Conservation (phyloP, 164 flowering plant species). For the Stephania japonica region DNA sequence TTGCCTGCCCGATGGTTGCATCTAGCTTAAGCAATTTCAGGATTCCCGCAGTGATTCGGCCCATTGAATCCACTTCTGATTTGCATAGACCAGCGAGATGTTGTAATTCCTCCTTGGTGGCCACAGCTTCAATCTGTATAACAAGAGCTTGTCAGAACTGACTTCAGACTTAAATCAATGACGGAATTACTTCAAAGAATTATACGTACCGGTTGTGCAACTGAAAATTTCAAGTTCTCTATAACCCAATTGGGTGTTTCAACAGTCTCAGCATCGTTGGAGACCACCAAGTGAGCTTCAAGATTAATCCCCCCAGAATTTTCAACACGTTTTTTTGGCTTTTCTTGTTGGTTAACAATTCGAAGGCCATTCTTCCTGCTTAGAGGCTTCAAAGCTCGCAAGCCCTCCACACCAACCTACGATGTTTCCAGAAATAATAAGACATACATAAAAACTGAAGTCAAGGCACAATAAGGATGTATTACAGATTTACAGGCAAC, state of each 20-base stretch:
- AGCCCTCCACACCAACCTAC: constrained; percentile 83
- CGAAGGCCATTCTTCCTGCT: constrained; percentile 21
- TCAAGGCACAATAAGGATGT: background rate
- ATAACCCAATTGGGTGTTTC: constrained; percentile 58
- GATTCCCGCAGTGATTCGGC: constrained; percentile 86
- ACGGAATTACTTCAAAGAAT: background rate
- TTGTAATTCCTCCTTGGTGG: constrained; percentile 84
- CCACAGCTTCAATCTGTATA: constrained; percentile 78
- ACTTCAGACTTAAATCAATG: background rate
- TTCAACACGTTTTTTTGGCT: constrained; percentile 30
- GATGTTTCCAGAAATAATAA: constrained; percentile 7
- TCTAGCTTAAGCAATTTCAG: constrained; percentile 79
- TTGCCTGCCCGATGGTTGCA: constrained; percentile 66
- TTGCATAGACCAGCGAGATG: constrained; percentile 63
- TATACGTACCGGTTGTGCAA: constrained; percentile 86
- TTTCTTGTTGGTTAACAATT: constrained; percentile 26
- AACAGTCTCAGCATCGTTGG: constrained; percentile 34
- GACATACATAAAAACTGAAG: background rate
- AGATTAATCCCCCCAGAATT: constrained; percentile 59
- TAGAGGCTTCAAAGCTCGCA: constrained; percentile 81
- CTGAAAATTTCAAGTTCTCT: constrained; percentile 76
- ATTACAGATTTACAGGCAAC: background rate
- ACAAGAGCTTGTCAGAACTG: constrained; percentile 4
- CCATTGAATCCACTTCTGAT: constrained; percentile 88
- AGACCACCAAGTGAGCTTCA: constrained; percentile 45